Conservation (phyloP, 306 rosid genomes). For the Crataegus laevigata region DNA sequence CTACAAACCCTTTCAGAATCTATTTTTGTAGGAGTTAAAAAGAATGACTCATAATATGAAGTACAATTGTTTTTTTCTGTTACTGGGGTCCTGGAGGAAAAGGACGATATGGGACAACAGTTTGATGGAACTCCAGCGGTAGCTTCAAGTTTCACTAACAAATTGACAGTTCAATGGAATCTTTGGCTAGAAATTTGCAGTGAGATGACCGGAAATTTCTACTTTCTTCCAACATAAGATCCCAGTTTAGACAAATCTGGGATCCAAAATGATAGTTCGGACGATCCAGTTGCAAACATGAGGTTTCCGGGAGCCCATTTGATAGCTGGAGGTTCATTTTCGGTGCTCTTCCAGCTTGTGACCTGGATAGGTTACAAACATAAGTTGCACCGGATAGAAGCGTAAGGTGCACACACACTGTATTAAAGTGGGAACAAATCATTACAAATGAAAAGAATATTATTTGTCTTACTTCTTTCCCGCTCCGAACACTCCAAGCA, state of each 20-base stretch:
- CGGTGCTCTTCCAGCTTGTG: slow-evolving; percentile 89
- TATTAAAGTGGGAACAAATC: not conserved
- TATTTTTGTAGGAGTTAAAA: not conserved
- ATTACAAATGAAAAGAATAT: not conserved
- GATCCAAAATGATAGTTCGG: slow-evolving; percentile 87
- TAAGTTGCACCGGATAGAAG: not conserved
- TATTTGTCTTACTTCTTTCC: slow-evolving; percentile 64
- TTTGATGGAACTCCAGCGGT: not conserved
- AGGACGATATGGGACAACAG: not conserved
- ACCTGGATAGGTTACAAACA: slow-evolving; percentile 40
- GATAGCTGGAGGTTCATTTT: slow-evolving; percentile 81
- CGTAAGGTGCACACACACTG: not conserved
- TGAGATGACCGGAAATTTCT: slow-evolving; percentile 18
- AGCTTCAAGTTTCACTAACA: not conserved
- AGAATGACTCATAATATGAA: not conserved
- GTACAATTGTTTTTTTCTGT: slow-evolving; percentile 2
- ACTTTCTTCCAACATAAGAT: slow-evolving; percentile 75
- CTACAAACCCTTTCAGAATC: not conserved
- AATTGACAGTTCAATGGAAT: not conserved
- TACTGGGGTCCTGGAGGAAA: slow-evolving; percentile 6
- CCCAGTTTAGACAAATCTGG: slow-evolving; percentile 92
- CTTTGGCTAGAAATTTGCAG: not conserved
- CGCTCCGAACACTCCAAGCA: slow-evolving; percentile 81
- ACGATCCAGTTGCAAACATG: slow-evolving; percentile 85
- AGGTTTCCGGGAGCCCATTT: slow-evolving; percentile 95